Evolutionary conservation across 202 grass and related monocot genomes (phyloP), one percentile per base, ranked within the genome.

Genomic region (Eragrostis tef): DNA sequence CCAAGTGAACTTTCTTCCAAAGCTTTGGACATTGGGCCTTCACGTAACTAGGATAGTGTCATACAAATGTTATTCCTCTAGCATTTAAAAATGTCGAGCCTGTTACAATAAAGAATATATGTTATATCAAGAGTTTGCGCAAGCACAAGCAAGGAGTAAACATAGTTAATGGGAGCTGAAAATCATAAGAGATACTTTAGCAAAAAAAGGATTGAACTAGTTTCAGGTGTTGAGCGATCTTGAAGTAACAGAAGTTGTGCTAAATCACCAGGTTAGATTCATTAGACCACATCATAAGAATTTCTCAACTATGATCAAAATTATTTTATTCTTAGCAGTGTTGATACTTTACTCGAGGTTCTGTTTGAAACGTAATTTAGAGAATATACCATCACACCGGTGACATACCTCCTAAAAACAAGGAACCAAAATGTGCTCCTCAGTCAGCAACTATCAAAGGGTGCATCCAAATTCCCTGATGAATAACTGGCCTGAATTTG

Each of bases 1-100:
- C 66, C 67, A 45, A 57, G 75, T 72, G 80, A 89, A 81, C 11
- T 76, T 64, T 73, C 86, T 67, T 74, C 76, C 50, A 71, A 83
- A 73, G 41, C 84, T 78, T 86, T 86, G 84, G 83, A 88, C 83
- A 89, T 89, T 20, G 77, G 42, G 53, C 48, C 71, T 84, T 76
- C 31, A 0, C 22, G 71, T 73, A 42, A 60, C 16, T 50, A 70
- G 63, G 64, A 80, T 61, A 54, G 47, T 83, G 20, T 61, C 79
- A 39, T 13, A 39, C 52, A 5, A 65, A 34, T 61, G 6, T 46
- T 91, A 65, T 57, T 83, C 44, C 63, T 79, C 53, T 14, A 69
- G 54, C 44, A 51, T 27, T 67, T n/a, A 44, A 75, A 31, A 86
- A 67, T 74, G 68, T 71, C 34, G 58, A 83, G 9, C 51, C 44